A percentile compares a stretch with the other conserved stretches of the same genome.
These are phyloP conservation scores for Solanum appendiculatum DNA, from an alignment of 257 asterid genomes.

Conservation along the genomic window DNA sequence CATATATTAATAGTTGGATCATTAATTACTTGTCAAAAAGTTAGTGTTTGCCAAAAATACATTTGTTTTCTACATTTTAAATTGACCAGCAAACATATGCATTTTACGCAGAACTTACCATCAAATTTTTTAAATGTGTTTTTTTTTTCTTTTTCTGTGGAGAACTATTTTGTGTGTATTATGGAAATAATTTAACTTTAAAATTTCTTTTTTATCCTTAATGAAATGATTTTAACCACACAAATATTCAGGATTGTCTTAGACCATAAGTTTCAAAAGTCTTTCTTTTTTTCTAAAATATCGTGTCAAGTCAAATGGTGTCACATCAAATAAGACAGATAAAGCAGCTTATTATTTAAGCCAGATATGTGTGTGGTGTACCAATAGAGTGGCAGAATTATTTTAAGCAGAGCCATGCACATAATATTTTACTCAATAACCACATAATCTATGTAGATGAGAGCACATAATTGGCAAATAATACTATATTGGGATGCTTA, in stretches of 20 bases:
- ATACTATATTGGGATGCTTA: slow-evolving; percentile 7
- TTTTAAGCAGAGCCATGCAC: slow-evolving; percentile 4
- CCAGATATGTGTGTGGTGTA: background rate
- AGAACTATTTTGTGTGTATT: slow-evolving; percentile 19
- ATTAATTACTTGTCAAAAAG: slow-evolving; percentile 9
- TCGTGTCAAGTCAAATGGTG: no score
- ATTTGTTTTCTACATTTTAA: slow-evolving; percentile 9
- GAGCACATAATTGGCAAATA: slow-evolving; percentile 4
- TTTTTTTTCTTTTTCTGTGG: background rate
- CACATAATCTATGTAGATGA: slow-evolving; percentile 19
- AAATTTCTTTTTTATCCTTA: no score
- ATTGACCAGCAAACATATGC: slow-evolving; percentile 20
- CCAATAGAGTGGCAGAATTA: background rate
- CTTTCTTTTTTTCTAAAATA: no score
- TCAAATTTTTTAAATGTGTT: background rate
- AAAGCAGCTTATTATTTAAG: background rate
- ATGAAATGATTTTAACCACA: no score
- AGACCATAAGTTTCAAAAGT: no score
- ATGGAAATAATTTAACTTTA: no score
- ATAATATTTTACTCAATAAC: slow-evolving; percentile 8
- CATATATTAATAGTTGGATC: background rate
- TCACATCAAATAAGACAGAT: no score
- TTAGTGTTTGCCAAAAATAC: background rate
- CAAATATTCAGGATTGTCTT: no score
- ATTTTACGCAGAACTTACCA: slow-evolving; percentile 7